Evolutionary conservation across 352 stramenopile species (phyloP), one percentile per base, ranked within the genome.

Genomic region (Phytopythium aichiense): DNA sequence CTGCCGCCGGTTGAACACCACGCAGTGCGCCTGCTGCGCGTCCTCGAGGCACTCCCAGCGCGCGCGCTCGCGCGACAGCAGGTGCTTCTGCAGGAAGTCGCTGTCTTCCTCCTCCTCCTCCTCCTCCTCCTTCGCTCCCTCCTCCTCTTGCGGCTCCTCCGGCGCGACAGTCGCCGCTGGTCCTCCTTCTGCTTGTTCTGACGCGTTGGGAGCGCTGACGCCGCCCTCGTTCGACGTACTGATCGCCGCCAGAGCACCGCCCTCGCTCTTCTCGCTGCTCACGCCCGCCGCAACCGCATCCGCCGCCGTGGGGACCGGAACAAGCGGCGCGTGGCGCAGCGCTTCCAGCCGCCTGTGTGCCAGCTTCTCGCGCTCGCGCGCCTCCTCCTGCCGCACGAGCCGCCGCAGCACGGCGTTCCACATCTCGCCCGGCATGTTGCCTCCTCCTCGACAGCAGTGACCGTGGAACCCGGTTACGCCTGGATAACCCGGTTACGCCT

Each of bases 1-100:
- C 37, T 82, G 68, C 16, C 72, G 72, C 0, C 76, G 64, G 63
- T 91, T 94, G 35, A 90, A 64, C 2, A 81, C 77, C 38, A 92
- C 60, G 50, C 86, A 92, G 60, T 85, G 74, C 22, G 84, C 79
- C 65, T 93, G 83, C 58, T 91, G 79, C 43, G 84, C 86, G 67
- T 91, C 81, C 33, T 93, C 84, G 8, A 93, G 68, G 45, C 75
- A 87, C 22, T 55, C 67, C 84, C 84, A 93, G 16, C 63, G 60
- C 25, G 77, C 78, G 30, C 64, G 74, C 22, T 73, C 65, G 4
- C 67, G 73, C 54, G 81, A 86, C 58, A 91, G 53, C 31, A 91
- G 45, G 67, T 86, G 79, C 45, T 83, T 78, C 68, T 91, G 78
- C 23, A 85, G 56, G 37, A 79, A 71, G 22, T 87, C 77, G 4